Percentiles rank a stretch among this genome's conserved stretches.
These are phyloP conservation scores for Coemansia sp. DNA, from an alignment of 192 early-diverging fungal species.

Conservation along the genomic window DNA sequence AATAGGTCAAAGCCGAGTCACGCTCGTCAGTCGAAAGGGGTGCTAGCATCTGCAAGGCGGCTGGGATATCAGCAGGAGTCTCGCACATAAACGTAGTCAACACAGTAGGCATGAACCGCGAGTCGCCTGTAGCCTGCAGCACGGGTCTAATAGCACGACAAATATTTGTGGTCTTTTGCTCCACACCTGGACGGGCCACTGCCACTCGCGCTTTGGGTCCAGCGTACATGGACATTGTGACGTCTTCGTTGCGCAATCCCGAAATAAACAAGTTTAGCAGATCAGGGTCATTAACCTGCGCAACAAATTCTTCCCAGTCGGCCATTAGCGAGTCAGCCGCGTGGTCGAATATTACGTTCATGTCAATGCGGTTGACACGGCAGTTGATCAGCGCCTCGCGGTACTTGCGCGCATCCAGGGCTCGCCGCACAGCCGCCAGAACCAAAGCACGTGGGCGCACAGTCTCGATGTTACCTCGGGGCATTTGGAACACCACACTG, in stretches of 20 bases:
- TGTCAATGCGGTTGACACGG: slow-evolving; percentile 89
- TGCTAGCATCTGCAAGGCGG: slow-evolving; percentile 70
- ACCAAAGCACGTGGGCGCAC: slow-evolving; percentile 90
- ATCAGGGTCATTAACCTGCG: slow-evolving; percentile 78
- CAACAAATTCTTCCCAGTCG: slow-evolving; percentile 72
- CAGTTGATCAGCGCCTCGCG: slow-evolving; percentile 78
- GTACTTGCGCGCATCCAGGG: slow-evolving; percentile 69
- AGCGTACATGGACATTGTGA: slow-evolving; percentile 79
- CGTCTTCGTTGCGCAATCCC: slow-evolving; percentile 80
- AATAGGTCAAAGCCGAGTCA: slow-evolving; percentile 86
- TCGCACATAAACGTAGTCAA: slow-evolving; percentile 85
- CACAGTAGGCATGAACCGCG: slow-evolving; percentile 74
- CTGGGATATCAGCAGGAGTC: slow-evolving; percentile 78
- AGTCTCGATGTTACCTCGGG: slow-evolving; percentile 96
- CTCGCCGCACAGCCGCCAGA: slow-evolving; percentile 67
- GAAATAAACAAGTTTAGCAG: slow-evolving; percentile 91
- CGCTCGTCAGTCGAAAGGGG: slow-evolving; percentile 59
- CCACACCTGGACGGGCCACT: background rate
- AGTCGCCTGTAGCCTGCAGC: slow-evolving; percentile 57
- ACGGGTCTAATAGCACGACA: slow-evolving; percentile 70
- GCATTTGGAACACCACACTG: slow-evolving; percentile 76
- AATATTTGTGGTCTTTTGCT: slow-evolving; percentile 71
- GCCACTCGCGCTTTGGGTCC: slow-evolving; percentile 22
- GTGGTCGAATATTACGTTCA: slow-evolving; percentile 91
- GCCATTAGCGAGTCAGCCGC: slow-evolving; percentile 67